phyloP scores from a whole-genome alignment of 768 basidiomycete genomes.

The Lactifluus rugatus region DNA sequence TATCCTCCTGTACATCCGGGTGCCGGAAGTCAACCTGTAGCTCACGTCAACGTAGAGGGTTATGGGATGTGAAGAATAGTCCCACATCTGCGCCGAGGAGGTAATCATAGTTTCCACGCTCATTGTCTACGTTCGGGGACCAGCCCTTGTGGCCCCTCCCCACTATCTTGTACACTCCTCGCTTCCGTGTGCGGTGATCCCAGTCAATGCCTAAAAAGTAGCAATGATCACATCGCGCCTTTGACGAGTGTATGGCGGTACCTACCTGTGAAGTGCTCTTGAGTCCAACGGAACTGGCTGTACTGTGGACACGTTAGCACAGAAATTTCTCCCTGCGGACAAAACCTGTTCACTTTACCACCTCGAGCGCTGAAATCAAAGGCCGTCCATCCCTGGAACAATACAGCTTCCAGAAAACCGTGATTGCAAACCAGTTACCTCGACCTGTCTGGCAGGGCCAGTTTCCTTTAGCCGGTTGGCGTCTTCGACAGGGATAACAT shows the following conservation, averaged over 20 bases:
- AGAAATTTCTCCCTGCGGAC: neutral
- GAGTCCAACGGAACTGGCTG: conserved; percentile 60
- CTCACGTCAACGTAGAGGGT: conserved; percentile 4
- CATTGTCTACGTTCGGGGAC: conserved; percentile 71
- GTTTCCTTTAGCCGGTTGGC: conserved; percentile 54
- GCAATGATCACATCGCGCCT: neutral
- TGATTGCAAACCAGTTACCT: conserved; percentile 32
- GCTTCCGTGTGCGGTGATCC: conserved; percentile 57
- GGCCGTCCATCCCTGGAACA: conserved; percentile 65
- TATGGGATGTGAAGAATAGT: conserved; percentile 4
- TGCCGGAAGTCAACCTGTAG: conserved; percentile 74
- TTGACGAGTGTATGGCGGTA: neutral
- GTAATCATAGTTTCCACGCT: conserved; percentile 85
- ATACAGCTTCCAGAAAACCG: neutral
- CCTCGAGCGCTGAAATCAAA: conserved; percentile 76
- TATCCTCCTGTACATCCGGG: conserved; percentile 66
- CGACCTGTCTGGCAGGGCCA: conserved; percentile 53
- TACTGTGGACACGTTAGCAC: conserved; percentile 37
- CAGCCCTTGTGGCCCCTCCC: conserved; percentile 63
- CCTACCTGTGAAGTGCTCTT: conserved; percentile 71
- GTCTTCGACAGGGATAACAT: conserved; percentile 60
- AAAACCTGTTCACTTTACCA: conserved; percentile 43
- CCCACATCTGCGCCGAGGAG: conserved; percentile 65
- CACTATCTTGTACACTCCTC: conserved; percentile 64
- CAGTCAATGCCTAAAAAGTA: conserved; percentile 61